Conservation (phyloP, 2,329 filamentous ascomycete species). For the Sporothrix variecibatus region DNA sequence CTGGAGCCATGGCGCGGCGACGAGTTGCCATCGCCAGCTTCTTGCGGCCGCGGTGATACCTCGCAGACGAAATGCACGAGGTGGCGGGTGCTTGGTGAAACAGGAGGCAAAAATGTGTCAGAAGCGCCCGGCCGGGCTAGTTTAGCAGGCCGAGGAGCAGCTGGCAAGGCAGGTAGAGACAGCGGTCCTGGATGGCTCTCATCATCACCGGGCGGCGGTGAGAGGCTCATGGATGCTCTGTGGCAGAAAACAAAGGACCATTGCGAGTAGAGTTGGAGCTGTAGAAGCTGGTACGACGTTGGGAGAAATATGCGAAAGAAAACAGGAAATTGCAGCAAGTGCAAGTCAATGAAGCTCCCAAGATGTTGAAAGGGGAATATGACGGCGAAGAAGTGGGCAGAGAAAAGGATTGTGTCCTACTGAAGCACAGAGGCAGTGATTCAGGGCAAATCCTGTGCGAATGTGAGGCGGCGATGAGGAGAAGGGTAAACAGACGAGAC, state of each 20-base stretch:
- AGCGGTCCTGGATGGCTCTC: conserved; percentile 18
- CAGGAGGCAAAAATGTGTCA: not conserved
- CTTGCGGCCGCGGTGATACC: not conserved
- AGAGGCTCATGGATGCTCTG: conserved; percentile 12
- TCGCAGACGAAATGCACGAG: not conserved
- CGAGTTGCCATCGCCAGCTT: not conserved
- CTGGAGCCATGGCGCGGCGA: not conserved
- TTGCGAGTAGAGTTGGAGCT: not conserved
- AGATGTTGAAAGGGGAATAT: not conserved
- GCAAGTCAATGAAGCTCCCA: not conserved
- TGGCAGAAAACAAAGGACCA: conserved; percentile 32
- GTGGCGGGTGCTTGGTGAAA: not conserved
- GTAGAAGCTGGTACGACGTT: not conserved
- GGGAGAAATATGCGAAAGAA: not conserved
- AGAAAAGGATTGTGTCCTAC: conserved; percentile 2
- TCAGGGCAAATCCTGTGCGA: not conserved
- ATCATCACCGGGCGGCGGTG: conserved; percentile 8
- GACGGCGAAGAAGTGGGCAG: not conserved
- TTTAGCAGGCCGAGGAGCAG: conserved; percentile 16
- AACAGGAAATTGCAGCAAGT: not conserved
- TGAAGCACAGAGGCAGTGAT: not conserved
- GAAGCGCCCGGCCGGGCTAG: not conserved
- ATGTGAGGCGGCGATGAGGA: conserved; percentile 6
- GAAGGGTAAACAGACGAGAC: conserved; percentile 16
- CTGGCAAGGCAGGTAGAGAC: not conserved